Conservation (phyloP, 768 basidiomycete species). For the Xanthoconium purpureum region DNA sequence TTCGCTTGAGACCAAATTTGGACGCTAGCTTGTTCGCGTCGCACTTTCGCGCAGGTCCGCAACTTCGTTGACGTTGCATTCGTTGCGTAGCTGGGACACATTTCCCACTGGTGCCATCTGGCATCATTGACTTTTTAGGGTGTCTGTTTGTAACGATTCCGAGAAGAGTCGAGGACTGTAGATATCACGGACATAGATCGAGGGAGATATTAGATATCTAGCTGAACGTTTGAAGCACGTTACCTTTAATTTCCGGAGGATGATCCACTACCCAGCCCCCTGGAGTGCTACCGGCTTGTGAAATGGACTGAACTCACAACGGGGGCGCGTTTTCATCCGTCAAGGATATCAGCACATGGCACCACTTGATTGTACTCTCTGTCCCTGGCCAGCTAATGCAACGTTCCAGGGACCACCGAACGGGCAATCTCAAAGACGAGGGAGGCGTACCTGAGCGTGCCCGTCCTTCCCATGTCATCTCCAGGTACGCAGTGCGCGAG, state of each 20-base stretch:
- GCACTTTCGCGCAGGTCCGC: neutral
- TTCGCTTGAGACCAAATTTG: slow-evolving; percentile 27
- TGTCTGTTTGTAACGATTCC: neutral
- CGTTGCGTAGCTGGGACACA: too few relatives aligned
- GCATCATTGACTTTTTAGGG: neutral
- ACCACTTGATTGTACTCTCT: neutral
- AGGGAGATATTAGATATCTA: neutral
- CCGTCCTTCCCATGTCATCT: neutral
- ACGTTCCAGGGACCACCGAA: neutral
- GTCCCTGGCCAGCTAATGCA: neutral
- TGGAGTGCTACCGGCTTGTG: neutral
- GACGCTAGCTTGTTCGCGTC: slow-evolving; percentile 24
- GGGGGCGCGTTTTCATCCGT: too few relatives aligned
- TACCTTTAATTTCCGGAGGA: neutral
- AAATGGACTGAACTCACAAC: neutral
- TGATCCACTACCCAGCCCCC: neutral
- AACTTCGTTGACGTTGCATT: neutral
- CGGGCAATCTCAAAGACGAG: neutral
- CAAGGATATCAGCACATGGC: neutral
- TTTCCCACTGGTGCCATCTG: neutral
- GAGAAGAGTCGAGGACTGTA: neutral
- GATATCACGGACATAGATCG: too few relatives aligned
- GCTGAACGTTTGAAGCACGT: neutral
- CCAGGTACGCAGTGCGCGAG: neutral
- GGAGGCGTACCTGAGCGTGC: neutral